A percentile compares a stretch with the other conserved stretches of the same genome.
phyloP scores from a whole-genome alignment of 2,329 filamentous ascomycete species.

The Dothidotthia symphoricarpi region DNA sequence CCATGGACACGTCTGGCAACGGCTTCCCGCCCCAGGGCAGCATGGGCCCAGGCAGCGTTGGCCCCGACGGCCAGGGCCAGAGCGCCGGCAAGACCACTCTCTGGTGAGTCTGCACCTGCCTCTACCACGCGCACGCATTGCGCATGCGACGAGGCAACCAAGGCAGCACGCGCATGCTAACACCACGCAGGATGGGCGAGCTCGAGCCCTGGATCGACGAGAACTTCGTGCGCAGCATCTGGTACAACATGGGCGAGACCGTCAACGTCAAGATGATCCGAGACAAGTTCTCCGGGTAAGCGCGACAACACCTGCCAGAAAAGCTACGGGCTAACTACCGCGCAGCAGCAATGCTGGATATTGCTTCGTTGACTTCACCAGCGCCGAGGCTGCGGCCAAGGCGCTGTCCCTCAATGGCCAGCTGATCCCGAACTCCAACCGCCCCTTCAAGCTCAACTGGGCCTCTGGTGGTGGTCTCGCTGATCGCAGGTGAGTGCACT shows the following conservation, averaged over 20 bases:
- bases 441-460: conserved; percentile 99
- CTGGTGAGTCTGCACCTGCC: conserved; percentile 44
- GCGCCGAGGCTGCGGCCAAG: conserved; percentile 81
- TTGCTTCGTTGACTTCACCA: conserved; percentile 93
- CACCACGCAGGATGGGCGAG: conserved; percentile 82
- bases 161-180: conserved; percentile 17
- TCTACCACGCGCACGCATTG: neutral
- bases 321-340: conserved; percentile 34
- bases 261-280: conserved; percentile 99
- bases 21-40: conserved; percentile 53
- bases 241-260: conserved; percentile 86
- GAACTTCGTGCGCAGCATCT: conserved; percentile 95
- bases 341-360: conserved; percentile 95
- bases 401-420: conserved; percentile 86
- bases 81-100: conserved; percentile 53
- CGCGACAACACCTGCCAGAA: conserved; percentile 12
- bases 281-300: conserved; percentile 95
- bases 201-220: conserved; percentile 99
- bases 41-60: conserved; percentile 42
- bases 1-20: conserved; percentile 54
- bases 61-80: conserved; percentile 39
- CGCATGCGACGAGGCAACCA: conserved; percentile 4
- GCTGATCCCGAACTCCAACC: conserved; percentile 87
- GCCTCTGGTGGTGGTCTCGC: conserved; percentile 93
- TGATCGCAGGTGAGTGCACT: conserved; percentile 71